Evolutionary conservation across 2,329 filamentous ascomycete species (phyloP).

Genomic region (Diaporthe sp.): DNA sequence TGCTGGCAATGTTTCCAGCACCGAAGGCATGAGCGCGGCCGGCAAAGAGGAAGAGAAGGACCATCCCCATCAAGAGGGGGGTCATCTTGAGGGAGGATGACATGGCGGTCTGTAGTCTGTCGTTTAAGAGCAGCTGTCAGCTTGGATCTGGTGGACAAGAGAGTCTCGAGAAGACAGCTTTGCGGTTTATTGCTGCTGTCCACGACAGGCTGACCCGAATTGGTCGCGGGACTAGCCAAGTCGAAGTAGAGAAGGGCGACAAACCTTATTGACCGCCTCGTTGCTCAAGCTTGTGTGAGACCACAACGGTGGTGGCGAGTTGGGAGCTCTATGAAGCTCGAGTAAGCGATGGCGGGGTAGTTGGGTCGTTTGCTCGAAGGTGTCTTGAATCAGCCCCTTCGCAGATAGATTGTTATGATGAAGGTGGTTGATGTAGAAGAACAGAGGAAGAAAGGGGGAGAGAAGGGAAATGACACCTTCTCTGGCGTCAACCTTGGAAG

Average conservation of each 20-base stretch:
- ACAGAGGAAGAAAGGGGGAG: not conserved
- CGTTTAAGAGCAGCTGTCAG: constrained; percentile 4
- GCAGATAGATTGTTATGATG: not conserved
- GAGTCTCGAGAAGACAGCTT: not conserved
- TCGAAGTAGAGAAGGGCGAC: not conserved
- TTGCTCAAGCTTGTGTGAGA: not conserved
- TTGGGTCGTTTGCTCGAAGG: constrained; percentile 10
- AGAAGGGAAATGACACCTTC: constrained; percentile 1
- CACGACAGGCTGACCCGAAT: not conserved
- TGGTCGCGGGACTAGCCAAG: no score
- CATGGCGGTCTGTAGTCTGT: constrained; percentile 53
- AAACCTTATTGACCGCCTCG: constrained; percentile 12
- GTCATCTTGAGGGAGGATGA: constrained; percentile 58
- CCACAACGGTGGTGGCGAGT: not conserved
- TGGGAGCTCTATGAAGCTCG: constrained; percentile 28
- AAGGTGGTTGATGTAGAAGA: not conserved
- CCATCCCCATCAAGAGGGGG: constrained; percentile 66
- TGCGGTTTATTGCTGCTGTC: not conserved
- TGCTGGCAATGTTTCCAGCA: constrained; percentile 87
- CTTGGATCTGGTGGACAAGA: not conserved
- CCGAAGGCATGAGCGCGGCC: constrained; percentile 82
- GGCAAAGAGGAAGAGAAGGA: constrained; percentile 75
- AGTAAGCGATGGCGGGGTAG: constrained; percentile 1
- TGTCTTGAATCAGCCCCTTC: constrained; percentile 2
- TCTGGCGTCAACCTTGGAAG: constrained; percentile 10